Evolutionary conservation across 2,329 filamentous ascomycete species (phyloP), one percentile per base, ranked within the genome.

Genomic region (Neopestalotiopsis rosae): DNA sequence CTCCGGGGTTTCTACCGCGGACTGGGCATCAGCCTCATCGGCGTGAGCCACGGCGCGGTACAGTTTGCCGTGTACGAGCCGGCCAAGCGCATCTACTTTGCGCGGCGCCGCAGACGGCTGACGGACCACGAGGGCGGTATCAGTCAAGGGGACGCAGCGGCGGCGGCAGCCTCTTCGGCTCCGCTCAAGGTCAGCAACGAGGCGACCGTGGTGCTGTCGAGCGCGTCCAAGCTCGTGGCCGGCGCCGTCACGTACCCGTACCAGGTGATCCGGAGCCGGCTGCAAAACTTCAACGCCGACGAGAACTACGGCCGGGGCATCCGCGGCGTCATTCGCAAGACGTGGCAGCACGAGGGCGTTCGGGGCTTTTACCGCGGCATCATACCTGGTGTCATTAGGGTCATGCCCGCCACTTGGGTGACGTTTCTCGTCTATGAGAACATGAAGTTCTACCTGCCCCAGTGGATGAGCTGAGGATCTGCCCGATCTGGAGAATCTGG

Each of bases 361-460:
- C 83, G 87, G 10, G 95, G 95, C 0, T 98, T 98, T 81, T 99
- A 98, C 81, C 94, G 95, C 72, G 96, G 96, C 1, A 84, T 98
- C 68, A 90, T 94, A 56, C 95, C 95, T 0, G 97, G 95, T 73
- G 87, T 97, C n/a, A 85, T 97, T 66, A 89, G 96, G 70, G 96
- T 98, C 34, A 85, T 99, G 80, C 96, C 96, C 3, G 95, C 94
- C 40, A 98, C 96, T 3, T 97, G 96, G 89, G 94, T 98, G 67
- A 98, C 95, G 1, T 98, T 99, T 78, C 81, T 99, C 75, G 95
- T 98, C 30, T 98, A 98, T 81, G 96, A 99, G 84, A 98, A 98
- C 80, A 91, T 92, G 69, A 94, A 92, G 81, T 90, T 88, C 73
- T 91, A 93, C 78, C 79, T 97, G 45, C 84, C 88, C 30, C 76